Evolutionary conservation across 2,329 filamentous ascomycete genomes (phyloP).

Genomic region (Aspergillus amoenus): DNA sequence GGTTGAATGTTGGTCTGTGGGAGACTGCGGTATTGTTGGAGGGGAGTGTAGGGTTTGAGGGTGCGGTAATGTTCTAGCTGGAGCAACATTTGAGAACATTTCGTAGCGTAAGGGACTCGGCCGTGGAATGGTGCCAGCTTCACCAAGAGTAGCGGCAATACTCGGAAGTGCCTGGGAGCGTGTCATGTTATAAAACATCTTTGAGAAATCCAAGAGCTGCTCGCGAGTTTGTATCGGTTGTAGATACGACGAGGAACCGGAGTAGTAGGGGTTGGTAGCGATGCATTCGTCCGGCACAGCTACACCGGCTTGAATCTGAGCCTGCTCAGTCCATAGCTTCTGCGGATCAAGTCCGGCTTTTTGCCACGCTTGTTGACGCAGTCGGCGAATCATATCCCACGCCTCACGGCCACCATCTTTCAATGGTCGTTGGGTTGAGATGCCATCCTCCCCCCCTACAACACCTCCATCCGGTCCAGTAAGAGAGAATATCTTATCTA

Average conservation of each 20-base stretch:
- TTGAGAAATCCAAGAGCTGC: conserved; percentile 33
- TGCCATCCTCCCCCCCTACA: conserved; percentile 46
- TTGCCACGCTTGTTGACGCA: conserved; percentile 50
- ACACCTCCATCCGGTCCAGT: conserved; percentile 47
- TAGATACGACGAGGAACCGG: conserved; percentile 12
- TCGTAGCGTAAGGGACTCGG: conserved; percentile 29
- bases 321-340: conserved; percentile 48
- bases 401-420: conserved; percentile 50
- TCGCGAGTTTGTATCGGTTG: conserved; percentile 13
- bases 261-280: conserved; percentile 12
- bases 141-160: conserved; percentile 9
- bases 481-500: conserved; percentile 48
- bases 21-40: conserved; percentile 12
- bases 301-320: conserved; percentile 41
- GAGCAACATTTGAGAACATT: conserved; percentile 15
- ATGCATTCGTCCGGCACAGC: conserved; percentile 21
- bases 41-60: conserved; percentile 14
- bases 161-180: conserved; percentile 30
- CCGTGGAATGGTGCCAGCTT: conserved; percentile 13
- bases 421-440: conserved; percentile 43
- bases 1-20: conserved; percentile 11
- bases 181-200: conserved; percentile 37
- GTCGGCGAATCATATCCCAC: conserved; percentile 49
- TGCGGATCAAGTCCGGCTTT: conserved; percentile 48
- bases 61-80: background rate